phyloP scores from a whole-genome alignment of 2,329 filamentous ascomycete species.

The Botrytis byssoidea region DNA sequence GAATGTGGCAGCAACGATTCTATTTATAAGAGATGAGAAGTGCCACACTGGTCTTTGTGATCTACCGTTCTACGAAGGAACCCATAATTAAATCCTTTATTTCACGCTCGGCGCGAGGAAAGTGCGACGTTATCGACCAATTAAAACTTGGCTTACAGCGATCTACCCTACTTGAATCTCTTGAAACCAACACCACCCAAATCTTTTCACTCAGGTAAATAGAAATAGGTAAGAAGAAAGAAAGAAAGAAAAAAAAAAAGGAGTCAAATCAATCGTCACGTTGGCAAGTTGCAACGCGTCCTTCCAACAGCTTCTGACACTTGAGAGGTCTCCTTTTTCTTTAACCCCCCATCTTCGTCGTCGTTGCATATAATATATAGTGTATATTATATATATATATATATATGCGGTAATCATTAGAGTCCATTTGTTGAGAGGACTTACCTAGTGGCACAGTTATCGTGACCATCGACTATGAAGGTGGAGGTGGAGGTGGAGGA shows the following conservation, averaged over 20 bases:
- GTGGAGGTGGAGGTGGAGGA: neutral
- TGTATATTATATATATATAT: too few relatives aligned
- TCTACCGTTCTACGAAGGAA: neutral
- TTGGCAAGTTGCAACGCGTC: neutral
- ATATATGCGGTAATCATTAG: too few relatives aligned
- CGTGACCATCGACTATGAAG: neutral
- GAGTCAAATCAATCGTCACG: neutral
- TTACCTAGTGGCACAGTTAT: neutral
- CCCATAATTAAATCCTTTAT: slow-evolving; percentile 19
- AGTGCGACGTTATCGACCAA: slow-evolving; percentile 13
- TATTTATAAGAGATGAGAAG: slow-evolving; percentile 8
- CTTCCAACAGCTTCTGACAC: neutral
- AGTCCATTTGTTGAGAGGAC: neutral
- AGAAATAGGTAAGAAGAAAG: too few relatives aligned
- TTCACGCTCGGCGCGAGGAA: slow-evolving; percentile 3
- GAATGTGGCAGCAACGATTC: neutral
- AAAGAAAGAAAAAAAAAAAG: neutral
- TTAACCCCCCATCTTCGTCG: neutral
- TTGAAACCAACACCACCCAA: slow-evolving; percentile 3
- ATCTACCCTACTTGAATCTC: slow-evolving; percentile 5
- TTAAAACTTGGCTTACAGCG: slow-evolving; percentile 7
- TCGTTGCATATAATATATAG: too few relatives aligned
- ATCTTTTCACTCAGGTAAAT: neutral
- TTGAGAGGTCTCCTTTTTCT: neutral
- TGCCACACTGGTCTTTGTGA: neutral